Percentiles rank a stretch among this genome's conserved stretches.
phyloP scores from a whole-genome alignment of 2,329 filamentous ascomycete species.

The Hymenoscyphus albidus region DNA sequence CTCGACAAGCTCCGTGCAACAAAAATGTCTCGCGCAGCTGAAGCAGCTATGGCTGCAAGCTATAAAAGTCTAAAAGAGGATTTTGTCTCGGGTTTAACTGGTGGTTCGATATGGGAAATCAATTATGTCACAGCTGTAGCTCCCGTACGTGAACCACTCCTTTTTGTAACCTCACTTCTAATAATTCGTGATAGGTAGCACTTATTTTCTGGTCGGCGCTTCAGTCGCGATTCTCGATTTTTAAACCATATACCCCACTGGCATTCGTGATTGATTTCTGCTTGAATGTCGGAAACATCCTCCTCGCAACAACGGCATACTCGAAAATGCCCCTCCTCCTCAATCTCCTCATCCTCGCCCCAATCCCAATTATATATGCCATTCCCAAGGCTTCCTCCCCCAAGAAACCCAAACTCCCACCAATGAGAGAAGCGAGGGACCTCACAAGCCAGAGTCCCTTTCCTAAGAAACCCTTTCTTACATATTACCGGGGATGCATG shows the following conservation, averaged over 20 bases:
- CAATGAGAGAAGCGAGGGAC: conserved; percentile 36
- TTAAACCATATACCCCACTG: conserved; percentile 67
- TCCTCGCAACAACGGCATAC: conserved; percentile 86
- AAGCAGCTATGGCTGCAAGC: conserved; percentile 44
- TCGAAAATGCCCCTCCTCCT: conserved; percentile 70
- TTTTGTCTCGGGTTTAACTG: conserved; percentile 87
- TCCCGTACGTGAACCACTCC: conserved; percentile 59
- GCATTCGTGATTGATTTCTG: conserved; percentile 77
- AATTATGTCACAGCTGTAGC: conserved; percentile 81
- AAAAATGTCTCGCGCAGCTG: conserved; percentile 31
- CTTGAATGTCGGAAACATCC: conserved; percentile 75
- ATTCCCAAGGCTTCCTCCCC: conserved; percentile 42
- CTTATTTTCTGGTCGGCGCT: conserved; percentile 85
- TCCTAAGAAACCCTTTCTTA: conserved; percentile 87
- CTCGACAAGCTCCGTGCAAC: not conserved
- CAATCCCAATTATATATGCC: conserved; percentile 57
- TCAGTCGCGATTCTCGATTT: conserved; percentile 79
- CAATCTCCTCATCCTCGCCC: conserved; percentile 67
- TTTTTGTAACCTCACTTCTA: not conserved
- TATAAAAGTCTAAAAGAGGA: conserved; percentile 94
- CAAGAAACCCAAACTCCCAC: conserved; percentile 49
- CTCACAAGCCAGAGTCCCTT: conserved; percentile 46
- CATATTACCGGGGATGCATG: conserved; percentile 87
- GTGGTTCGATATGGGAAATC: conserved; percentile 80
- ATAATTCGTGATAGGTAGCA: conserved; percentile 55